Conservation (phyloP, 352 stramenopile genomes). For the Phytophthora hybrid region DNA sequence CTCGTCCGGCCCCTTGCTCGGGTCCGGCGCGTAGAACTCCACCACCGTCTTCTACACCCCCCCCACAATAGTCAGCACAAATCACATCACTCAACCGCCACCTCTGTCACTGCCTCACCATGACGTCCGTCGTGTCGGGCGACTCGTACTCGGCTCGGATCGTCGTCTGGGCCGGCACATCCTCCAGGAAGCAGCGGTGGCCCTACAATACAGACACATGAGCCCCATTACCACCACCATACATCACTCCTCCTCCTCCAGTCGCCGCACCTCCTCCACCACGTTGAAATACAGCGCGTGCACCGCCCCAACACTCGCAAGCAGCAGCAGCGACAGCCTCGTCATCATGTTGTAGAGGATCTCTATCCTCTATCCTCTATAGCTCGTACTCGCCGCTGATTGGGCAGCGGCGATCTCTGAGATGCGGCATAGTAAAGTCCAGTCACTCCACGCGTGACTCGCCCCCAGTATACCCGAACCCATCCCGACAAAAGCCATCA, state of each 20-base stretch:
- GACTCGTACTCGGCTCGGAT: conserved; percentile 88
- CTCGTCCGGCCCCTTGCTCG: conserved; percentile 40
- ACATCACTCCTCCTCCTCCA: not conserved
- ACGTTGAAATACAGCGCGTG: conserved; percentile 76
- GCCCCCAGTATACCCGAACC: not conserved
- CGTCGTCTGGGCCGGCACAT: conserved; percentile 78
- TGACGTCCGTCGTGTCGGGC: conserved; percentile 80
- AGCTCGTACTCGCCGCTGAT: conserved; percentile 9
- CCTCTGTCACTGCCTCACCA: conserved; percentile 41
- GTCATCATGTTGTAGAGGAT: not conserved
- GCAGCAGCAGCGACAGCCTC: conserved; percentile 34
- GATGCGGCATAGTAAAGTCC: conserved; percentile 21
- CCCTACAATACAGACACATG: conserved; percentile 34
- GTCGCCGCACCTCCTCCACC: conserved; percentile 48
- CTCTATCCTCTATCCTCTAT: not conserved
- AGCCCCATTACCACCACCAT: no score
- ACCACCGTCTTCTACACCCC: conserved; percentile 71
- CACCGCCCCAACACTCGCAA: conserved; percentile 11
- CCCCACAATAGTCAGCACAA: not conserved
- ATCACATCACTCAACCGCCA: not conserved
- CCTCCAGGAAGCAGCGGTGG: conserved; percentile 82
- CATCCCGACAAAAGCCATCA: not conserved
- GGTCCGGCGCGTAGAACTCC: conserved; percentile 65
- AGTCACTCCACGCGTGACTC: conserved; percentile 5
- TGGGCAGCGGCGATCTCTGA: conserved; percentile 3